These are phyloP conservation scores for Colletotrichum sp. DNA, from an alignment of 2,329 filamentous ascomycete genomes.

Conservation along the genomic window DNA sequence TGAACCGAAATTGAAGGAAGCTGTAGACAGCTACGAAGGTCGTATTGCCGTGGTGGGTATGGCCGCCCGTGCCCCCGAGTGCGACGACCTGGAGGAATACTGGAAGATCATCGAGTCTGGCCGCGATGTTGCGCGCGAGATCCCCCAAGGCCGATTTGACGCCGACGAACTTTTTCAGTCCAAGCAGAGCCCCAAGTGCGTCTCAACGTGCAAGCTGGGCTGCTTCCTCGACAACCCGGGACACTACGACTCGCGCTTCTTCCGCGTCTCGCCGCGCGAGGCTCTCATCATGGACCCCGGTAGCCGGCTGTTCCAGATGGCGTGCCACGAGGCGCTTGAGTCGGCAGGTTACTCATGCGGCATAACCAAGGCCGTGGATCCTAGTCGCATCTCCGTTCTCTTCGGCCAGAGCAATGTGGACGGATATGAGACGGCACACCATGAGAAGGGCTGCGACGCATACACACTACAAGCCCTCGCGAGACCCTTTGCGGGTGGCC, in stretches of 20 bases:
- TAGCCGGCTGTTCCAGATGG: conserved; percentile 35
- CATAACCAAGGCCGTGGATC: conserved; percentile 14
- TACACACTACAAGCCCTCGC: neutral
- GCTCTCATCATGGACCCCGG: conserved; percentile 34
- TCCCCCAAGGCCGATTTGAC: neutral
- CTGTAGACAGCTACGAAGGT: neutral
- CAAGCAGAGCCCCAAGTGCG: neutral
- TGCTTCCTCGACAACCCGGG: conserved; percentile 25
- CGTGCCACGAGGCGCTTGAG: conserved; percentile 36
- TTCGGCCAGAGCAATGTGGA: neutral
- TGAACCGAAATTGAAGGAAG: neutral
- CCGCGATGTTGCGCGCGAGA: neutral
- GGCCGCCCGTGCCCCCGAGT: neutral
- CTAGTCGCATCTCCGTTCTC: conserved; percentile 27
- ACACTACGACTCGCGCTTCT: conserved; percentile 44
- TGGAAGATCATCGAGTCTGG: neutral
- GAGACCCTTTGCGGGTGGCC: neutral
- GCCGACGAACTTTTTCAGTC: neutral
- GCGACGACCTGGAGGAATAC: neutral
- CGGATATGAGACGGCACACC: neutral
- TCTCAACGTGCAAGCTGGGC: neutral
- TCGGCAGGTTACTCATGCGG: conserved; percentile 26
- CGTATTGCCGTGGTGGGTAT: neutral
- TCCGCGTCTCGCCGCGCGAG: conserved; percentile 35
- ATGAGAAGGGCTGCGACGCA: neutral